Evolutionary conservation across 352 stramenopile genomes (phyloP).

Genomic region (Pythium aristosporum): DNA sequence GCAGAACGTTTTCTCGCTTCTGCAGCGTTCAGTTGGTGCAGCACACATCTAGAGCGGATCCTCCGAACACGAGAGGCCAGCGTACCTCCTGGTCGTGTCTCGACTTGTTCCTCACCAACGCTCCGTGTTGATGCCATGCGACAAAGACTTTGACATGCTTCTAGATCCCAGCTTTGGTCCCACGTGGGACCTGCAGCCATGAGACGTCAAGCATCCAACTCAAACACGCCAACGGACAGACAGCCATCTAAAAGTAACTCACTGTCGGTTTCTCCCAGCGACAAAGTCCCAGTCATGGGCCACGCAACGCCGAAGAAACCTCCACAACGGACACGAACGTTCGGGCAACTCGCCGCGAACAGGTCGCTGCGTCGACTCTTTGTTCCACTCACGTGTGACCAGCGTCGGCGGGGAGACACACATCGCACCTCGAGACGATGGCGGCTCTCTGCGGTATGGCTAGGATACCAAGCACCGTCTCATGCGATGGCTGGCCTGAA

Average conservation of each 20-base stretch:
- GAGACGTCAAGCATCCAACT: background rate
- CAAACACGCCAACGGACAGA: too few relatives aligned
- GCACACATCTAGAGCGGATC: background rate
- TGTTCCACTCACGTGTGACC: background rate
- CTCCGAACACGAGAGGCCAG: too few relatives aligned
- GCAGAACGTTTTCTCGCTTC: background rate
- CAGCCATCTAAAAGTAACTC: background rate
- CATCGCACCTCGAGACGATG: background rate
- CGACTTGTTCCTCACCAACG: too few relatives aligned
- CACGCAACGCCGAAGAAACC: background rate
- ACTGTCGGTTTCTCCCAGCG: background rate
- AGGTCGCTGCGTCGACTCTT: background rate
- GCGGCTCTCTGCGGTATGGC: background rate
- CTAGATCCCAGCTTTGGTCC: background rate
- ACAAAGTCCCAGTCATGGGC: background rate
- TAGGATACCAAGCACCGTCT: background rate
- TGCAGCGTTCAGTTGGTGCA: background rate
- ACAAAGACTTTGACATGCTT: background rate
- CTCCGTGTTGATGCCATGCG: background rate
- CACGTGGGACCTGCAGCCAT: background rate
- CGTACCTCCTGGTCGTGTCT: too few relatives aligned
- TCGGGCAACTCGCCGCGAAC: conserved; percentile 9
- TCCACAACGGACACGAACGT: conserved; percentile 11
- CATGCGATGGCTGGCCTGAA: background rate
- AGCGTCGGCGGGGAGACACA: background rate